Conservation (phyloP, 495 filamentous ascomycete species). For the Niebla homalea region DNA sequence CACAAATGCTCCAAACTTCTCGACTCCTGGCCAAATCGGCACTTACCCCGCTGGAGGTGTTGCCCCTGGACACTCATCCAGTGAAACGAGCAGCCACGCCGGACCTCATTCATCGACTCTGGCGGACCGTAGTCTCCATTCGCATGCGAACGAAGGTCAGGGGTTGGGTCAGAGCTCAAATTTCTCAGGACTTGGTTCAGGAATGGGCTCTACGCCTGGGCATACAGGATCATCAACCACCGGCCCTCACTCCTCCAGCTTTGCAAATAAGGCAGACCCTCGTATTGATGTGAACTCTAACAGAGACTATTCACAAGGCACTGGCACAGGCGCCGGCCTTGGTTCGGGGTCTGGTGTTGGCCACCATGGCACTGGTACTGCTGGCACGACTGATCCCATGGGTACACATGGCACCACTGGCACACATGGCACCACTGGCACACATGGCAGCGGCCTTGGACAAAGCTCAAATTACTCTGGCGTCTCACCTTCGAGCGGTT, state of each 20-base stretch:
- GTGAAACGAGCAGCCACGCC: neutral
- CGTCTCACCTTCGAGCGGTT: constrained; percentile 26
- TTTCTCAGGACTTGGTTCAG: constrained; percentile 25
- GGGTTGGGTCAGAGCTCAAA: constrained; percentile 13
- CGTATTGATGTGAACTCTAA: constrained; percentile 33
- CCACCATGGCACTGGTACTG: too few relatives aligned
- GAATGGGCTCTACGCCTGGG: constrained; percentile 16
- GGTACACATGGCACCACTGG: too few relatives aligned
- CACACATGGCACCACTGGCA: constrained; percentile 14
- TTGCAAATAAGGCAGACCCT: constrained; percentile 37
- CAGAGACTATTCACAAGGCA: neutral
- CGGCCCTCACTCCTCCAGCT: constrained; percentile 25
- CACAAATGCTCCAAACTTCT: neutral
- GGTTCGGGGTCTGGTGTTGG: too few relatives aligned
- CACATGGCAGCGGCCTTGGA: constrained; percentile 26
- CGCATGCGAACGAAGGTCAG: constrained; percentile 13
- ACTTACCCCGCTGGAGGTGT: constrained; percentile 12
- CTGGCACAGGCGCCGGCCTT: neutral
- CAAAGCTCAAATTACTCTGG: constrained; percentile 39
- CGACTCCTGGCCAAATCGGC: constrained; percentile 2
- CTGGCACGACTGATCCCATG: too few relatives aligned
- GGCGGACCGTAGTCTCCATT: constrained; percentile 33
- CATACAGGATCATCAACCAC: constrained; percentile 25
- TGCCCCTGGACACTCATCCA: neutral
- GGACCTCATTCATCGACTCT: constrained; percentile 15